phyloP scores from a whole-genome alignment of 352 stramenopile genomes.

The Globisporangium irregulare region DNA sequence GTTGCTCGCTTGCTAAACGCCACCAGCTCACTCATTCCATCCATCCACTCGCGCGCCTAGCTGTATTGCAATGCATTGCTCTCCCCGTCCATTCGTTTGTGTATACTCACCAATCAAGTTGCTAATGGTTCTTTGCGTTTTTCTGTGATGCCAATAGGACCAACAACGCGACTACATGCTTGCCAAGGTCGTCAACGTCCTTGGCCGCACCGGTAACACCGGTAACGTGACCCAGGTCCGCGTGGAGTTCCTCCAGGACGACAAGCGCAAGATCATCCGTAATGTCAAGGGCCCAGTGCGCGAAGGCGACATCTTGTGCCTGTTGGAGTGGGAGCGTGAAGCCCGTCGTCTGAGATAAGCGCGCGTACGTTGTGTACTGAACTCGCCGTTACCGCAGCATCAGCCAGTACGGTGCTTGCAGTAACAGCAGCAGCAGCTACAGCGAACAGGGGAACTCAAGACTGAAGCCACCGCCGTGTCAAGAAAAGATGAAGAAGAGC shows the following conservation, averaged over 20 bases:
- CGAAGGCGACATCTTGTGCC: constrained; percentile 98
- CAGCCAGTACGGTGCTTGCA: background rate
- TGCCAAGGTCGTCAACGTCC: constrained; percentile 98
- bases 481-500: constrained; percentile 10
- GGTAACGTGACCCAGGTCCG: constrained; percentile 99
- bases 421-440: background rate
- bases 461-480: constrained; percentile 2
- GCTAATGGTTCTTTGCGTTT: constrained; percentile 14
- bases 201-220: constrained; percentile 99
- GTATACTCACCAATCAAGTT: background rate
- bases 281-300: constrained; percentile 99
- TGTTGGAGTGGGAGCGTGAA: constrained; percentile 99
- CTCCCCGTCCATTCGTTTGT: background rate
- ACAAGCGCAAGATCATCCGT: constrained; percentile 98
- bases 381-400: background rate
- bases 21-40: background rate
- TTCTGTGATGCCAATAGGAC: constrained; percentile 33
- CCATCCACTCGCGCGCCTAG: background rate
- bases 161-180: constrained; percentile 94
- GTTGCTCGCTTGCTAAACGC: background rate
- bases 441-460: constrained; percentile 11
- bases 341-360: constrained; percentile 97
- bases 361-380: background rate
- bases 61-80: background rate
- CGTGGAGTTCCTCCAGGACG: constrained; percentile 99